Base-by-base conservation (phyloP, 2,329 filamentous ascomycete species). In the Lachnellula cervina region DNA sequence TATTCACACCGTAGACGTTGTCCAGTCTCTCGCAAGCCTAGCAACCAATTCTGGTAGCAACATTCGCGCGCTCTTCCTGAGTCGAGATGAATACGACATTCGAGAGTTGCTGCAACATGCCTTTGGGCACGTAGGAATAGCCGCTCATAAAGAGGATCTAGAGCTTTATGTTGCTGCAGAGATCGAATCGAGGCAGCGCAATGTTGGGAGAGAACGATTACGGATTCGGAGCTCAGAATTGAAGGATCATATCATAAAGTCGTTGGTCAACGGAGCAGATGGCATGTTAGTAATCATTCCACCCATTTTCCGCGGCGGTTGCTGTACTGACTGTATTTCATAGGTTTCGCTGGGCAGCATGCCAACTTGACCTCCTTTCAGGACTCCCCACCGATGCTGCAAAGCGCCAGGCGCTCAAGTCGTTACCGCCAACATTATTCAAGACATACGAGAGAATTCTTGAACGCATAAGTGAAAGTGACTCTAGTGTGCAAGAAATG, bases 301-400 rank as follows among this genome's bases (percentile, higher is more conserved):
- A 21, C 21, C 21, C 21, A 21, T 2, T 21, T 4, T 21, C 21
- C 21, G 4, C 4, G 2, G 21, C 21, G 2, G 21, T 21, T 21
- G 4, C 21, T 21, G 21, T 21, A 21, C 21, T 21, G 21, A 21
- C 21, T 21, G 21, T 32, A 11, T 11, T 32, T 0, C 2, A 32
- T 4, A 32, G 28, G 28, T 32, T 54, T 45, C 52, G 52, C 32
- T 54, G 46, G 52, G 52, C 53, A n/a, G 19, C 34, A 23, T 59
- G 56, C 21, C 56, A 59, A 48, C 17, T 59, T 17, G 56, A 59
- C 32, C 21, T 56, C 42, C 49, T 59, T 5, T 56, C 47, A 19
- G 32, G 51, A 17, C 38, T 59, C 2, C 46, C 44, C 16, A 65
- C 55, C n/a, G 63, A 66, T 47, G 48, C 51, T 9, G 58, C 55